Evolutionary conservation across 2,329 filamentous ascomycete species (phyloP).

Genomic region (Ramichloridium luteum): DNA sequence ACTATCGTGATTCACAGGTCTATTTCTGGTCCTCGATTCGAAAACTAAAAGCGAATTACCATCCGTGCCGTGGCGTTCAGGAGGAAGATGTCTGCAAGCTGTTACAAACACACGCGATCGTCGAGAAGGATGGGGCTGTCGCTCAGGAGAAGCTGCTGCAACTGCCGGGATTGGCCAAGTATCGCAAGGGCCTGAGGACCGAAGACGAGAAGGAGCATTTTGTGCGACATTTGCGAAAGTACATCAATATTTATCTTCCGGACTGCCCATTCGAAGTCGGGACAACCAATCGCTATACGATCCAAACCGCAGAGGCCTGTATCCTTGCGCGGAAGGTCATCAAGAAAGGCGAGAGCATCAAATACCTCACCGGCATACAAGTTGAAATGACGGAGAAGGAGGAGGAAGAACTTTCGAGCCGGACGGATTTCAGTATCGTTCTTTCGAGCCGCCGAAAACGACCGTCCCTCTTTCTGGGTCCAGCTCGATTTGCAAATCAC

Average conservation of each 20-base stretch:
- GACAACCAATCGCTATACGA: constrained; percentile 88
- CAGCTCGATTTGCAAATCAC: constrained; percentile 92
- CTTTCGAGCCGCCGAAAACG: constrained; percentile 86
- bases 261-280: constrained; percentile 93
- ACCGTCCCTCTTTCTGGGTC: constrained; percentile 84
- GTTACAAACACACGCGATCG: constrained; percentile 53
- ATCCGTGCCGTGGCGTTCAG: constrained; percentile 65
- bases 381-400: constrained; percentile 88
- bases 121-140: constrained; percentile 56
- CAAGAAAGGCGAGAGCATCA: constrained; percentile 71
- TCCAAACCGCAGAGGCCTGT: constrained; percentile 77
- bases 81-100: constrained; percentile 50
- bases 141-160: constrained; percentile 63
- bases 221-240: constrained; percentile 70
- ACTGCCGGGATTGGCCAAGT: constrained; percentile 62
- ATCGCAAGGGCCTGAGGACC: constrained; percentile 49
- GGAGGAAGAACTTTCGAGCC: constrained; percentile 68
- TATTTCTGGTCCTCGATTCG: constrained; percentile 96
- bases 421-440: constrained; percentile 94
- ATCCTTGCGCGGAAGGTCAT: constrained; percentile 72
- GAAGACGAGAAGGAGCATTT: constrained; percentile 80
- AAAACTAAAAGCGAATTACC: constrained; percentile 83
- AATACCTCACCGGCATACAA: constrained; percentile 81
- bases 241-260: constrained; percentile 82
- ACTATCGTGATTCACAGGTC: no score